Evolutionary conservation across 306 rosid genomes (phyloP), one percentile per base, ranked within the genome.

Genomic region (Ormosia semicastrata): DNA sequence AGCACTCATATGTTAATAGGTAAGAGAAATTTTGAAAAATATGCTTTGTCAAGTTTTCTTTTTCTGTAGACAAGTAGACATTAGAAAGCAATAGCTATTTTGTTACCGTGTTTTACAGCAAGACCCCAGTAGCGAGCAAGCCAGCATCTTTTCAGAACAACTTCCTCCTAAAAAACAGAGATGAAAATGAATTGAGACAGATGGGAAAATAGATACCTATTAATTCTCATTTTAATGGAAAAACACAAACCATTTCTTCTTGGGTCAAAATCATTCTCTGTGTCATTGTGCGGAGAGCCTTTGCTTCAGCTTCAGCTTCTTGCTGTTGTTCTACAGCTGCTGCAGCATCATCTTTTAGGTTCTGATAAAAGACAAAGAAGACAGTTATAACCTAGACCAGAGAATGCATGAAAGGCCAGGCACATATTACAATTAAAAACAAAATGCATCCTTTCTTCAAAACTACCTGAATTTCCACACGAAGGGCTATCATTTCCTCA

Each of bases 231-330:
- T 66, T 24, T 44, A 78, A 32, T 52, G 68, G 56, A 80, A 83
- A 69, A 84, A 46, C 37, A 87, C 97, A 46, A 78, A 96, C 99
- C 99, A 96, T 96, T 89, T 96, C 99, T 86, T 96, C 97, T 85
- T 96, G 97, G 40, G 98, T 96, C 92, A 96, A 84, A 86, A 96
- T 89, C 99, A 93, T 93, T 87, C 99, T 89, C 73, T 93, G 97
- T n/a, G 99, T 93, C 99, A 90, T 92, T 72, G 93, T 81, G 46
- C 93, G 97, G 73, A 96, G 98, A 84, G 92, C 89, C 85, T 84
- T 91, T 39, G 94, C 97, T 85, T 96, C 99, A 72, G 90, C 90
- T 85, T 95, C 99, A 65, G 97, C 98, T 85, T 96, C 98, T 85
- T 44, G 92, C 66, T 91, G 90, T 59, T 91, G 96, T 73, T 92